Conservation (phyloP, 73 alveolate species). For the Symbiodinium pilosum region DNA sequence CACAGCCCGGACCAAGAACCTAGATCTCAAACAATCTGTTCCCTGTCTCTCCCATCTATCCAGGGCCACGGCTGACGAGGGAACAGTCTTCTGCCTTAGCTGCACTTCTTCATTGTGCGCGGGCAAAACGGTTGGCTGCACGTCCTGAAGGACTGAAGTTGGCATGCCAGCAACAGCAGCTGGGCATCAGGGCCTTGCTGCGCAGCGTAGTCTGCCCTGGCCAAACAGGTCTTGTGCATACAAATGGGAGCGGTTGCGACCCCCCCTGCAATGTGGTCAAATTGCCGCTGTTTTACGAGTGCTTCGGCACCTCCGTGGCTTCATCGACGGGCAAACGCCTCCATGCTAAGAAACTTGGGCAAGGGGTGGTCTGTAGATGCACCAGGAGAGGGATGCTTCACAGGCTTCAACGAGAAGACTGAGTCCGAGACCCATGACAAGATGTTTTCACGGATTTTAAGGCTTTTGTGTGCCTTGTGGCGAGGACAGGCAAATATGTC, state of each 20-base stretch:
- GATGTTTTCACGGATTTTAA: neutral
- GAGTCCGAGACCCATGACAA: neutral
- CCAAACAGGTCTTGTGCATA: too few species aligned
- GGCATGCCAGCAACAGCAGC: too few species aligned
- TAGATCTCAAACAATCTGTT: too few species aligned
- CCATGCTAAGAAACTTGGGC: neutral
- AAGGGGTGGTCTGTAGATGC: too few species aligned
- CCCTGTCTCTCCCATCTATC: too few species aligned
- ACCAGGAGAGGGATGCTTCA: neutral
- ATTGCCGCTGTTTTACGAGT: too few species aligned
- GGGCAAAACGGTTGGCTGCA: too few species aligned
- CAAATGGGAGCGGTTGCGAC: too few species aligned
- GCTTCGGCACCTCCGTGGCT: neutral
- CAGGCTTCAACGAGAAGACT: neutral
- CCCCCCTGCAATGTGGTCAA: too few species aligned
- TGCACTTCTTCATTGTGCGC: too few species aligned
- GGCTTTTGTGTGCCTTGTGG: neutral
- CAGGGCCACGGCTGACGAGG: neutral
- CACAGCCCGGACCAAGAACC: too few species aligned
- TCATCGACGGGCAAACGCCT: neutral
- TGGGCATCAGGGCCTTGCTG: neutral
- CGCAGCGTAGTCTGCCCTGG: neutral
- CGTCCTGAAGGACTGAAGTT: too few species aligned
- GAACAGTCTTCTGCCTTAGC: neutral
- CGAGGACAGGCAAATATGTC: neutral